Conservation (phyloP, 2,329 filamentous ascomycete species). For the Rhynchosporium agropyri region DNA sequence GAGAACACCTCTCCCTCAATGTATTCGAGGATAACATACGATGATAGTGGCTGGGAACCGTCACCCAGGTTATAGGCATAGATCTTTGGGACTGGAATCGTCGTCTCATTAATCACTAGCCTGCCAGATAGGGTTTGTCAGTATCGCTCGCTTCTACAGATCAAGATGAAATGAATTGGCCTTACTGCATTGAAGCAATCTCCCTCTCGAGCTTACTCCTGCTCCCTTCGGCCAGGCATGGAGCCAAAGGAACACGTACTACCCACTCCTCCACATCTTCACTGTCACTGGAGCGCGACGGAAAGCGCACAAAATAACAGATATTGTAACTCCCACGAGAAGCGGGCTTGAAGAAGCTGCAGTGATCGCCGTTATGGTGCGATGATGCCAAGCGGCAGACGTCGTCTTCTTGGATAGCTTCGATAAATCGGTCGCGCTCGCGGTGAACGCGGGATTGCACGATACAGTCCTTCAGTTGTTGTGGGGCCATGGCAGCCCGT, state of each 20-base stretch:
- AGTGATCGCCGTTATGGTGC: conserved; percentile 29
- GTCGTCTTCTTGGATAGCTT: conserved; percentile 23
- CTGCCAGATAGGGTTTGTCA: conserved; percentile 19
- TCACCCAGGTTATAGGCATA: conserved; percentile 29
- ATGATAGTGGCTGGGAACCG: conserved; percentile 28
- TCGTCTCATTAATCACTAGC: conserved; percentile 27
- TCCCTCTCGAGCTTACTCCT: conserved; percentile 34
- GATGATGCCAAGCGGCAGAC: conserved; percentile 23
- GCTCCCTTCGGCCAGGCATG: conserved; percentile 26
- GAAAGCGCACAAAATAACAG: conserved; percentile 37
- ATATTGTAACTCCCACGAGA: conserved; percentile 35
- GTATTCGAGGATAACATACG: conserved; percentile 36
- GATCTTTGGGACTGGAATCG: conserved; percentile 35
- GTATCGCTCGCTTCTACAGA: conserved; percentile 18
- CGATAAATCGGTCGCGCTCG: conserved; percentile 26
- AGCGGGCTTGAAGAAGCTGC: conserved; percentile 31
- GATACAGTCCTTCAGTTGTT: conserved; percentile 4
- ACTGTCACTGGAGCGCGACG: neutral
- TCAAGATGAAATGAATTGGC: conserved; percentile 14
- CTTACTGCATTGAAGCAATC: conserved; percentile 32
- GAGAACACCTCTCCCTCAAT: conserved; percentile 32
- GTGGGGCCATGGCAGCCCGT: neutral
- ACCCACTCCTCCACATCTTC: conserved; percentile 31
- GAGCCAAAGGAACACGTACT: conserved; percentile 34
- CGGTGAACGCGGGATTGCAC: conserved; percentile 17